phyloP scores from a whole-genome alignment of 306 rosid genomes.

The Vicia faba region DNA sequence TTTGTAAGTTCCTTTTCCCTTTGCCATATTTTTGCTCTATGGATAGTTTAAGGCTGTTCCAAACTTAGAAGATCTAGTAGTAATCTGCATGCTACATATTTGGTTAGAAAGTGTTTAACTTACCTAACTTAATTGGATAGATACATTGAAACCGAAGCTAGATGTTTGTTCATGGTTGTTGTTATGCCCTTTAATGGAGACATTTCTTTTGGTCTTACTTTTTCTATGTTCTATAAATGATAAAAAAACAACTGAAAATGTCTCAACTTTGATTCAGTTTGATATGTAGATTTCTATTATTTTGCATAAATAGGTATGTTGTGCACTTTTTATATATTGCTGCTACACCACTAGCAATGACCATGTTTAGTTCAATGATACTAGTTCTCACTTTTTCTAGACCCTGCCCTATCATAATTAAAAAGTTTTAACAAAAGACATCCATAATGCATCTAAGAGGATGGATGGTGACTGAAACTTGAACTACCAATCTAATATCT shows the following conservation, averaged over 20 bases:
- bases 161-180: conserved; percentile 32
- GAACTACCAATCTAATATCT: conserved; percentile 16
- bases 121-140: neutral
- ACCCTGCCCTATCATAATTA: conserved; percentile 8
- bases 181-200: conserved; percentile 18
- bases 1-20: conserved; percentile 65
- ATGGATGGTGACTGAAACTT: conserved; percentile 18
- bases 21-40: neutral
- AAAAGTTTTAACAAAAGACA: conserved; percentile 13
- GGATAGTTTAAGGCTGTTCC: neutral
- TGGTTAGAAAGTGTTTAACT: conserved; percentile 13
- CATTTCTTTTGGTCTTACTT: conserved; percentile 1
- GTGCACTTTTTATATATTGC: neutral
- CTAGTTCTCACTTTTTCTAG: conserved; percentile 6
- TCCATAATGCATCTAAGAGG: conserved; percentile 21
- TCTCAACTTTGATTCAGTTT: conserved; percentile 18
- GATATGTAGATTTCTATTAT: conserved; percentile 16
- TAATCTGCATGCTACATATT: conserved; percentile 23
- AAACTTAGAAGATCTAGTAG: conserved; percentile 2
- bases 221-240: conserved; percentile 15
- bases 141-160: conserved; percentile 15
- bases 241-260: neutral
- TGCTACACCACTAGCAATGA: neutral
- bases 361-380: conserved; percentile 9
- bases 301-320: conserved; percentile 23